Conservation (phyloP, 805 yeast species). For the Brettanomyces bruxellensis region DNA sequence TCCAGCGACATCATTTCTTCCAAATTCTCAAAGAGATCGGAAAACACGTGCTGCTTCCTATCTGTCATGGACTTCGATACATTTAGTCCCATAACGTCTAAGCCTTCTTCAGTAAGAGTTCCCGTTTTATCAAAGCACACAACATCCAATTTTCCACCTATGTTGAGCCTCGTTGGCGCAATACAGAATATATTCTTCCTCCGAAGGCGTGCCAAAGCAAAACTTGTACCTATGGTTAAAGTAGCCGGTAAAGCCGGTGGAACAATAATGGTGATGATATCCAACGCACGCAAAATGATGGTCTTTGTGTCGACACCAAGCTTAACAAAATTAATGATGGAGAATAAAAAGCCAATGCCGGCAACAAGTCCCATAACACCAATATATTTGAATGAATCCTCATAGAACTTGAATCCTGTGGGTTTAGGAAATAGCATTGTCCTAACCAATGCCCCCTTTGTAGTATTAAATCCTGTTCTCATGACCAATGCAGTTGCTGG, state of each 20-base stretch:
- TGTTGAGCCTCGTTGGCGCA: constrained; percentile 87
- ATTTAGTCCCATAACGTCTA: constrained; percentile 64
- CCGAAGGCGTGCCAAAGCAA: constrained; percentile 74
- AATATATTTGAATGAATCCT: constrained; percentile 91
- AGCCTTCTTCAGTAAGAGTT: constrained; percentile 92
- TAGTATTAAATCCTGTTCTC: constrained; percentile 88
- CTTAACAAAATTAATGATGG: constrained; percentile 73
- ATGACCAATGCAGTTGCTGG: constrained; percentile 83
- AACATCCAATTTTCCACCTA: constrained; percentile 91
- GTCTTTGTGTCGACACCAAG: constrained; percentile 60
- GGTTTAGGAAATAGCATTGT: constrained; percentile 98
- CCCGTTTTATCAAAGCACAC: constrained; percentile 97
- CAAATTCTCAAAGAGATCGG: constrained; percentile 10
- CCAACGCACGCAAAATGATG: constrained; percentile 83
- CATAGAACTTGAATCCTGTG: constrained; percentile 82
- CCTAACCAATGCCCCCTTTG: constrained; percentile 87
- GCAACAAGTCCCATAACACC: constrained; percentile 92
- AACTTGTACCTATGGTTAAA: constrained; percentile 89
- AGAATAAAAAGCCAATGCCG: constrained; percentile 68
- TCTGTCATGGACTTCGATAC: constrained; percentile 26
- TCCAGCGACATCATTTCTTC: constrained; percentile 9
- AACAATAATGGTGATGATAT: constrained; percentile 90
- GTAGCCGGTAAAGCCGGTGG: constrained; percentile 99
- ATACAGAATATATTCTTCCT: constrained; percentile 72
- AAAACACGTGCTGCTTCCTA: constrained; percentile 21